These are phyloP conservation scores for Solanum peruvianum DNA, from an alignment of 257 asterid species.

Conservation along the genomic window DNA sequence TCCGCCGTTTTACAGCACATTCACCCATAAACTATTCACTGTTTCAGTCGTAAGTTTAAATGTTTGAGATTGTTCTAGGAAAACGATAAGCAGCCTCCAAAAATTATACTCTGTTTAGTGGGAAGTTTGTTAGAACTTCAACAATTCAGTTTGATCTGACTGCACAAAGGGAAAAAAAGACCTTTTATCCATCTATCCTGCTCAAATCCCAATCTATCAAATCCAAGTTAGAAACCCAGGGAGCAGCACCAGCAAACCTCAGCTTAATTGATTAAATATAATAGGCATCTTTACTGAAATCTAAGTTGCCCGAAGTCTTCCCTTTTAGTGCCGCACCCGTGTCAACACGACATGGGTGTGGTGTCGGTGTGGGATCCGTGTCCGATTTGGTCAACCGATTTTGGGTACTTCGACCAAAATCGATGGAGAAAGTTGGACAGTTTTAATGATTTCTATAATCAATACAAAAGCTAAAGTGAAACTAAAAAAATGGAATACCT, in stretches of 20 bases:
- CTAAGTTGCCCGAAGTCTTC: too few species aligned
- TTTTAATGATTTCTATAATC: too few species aligned
- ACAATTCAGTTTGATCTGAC: neutral
- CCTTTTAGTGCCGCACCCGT: too few species aligned
- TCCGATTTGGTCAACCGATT: too few species aligned
- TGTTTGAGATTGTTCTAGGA: neutral
- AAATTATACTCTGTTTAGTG: neutral
- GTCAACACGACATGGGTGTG: too few species aligned
- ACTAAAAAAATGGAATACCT: too few species aligned
- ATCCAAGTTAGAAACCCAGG: neutral
- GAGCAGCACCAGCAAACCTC: neutral
- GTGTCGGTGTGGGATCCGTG: too few species aligned
- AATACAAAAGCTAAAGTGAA: too few species aligned
- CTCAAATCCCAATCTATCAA: neutral
- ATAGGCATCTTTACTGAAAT: neutral
- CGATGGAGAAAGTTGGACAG: too few species aligned
- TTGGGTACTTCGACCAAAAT: too few species aligned
- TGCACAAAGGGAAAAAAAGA: neutral
- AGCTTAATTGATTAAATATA: neutral
- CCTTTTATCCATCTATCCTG: neutral
- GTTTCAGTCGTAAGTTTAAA: neutral
- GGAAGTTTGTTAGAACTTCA: neutral
- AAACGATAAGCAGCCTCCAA: neutral
- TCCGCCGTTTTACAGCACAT: neutral
- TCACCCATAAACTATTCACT: neutral